Evolutionary conservation across 106 monocot genomes (phyloP).

Genomic region (Apostasia shenzhenica): DNA sequence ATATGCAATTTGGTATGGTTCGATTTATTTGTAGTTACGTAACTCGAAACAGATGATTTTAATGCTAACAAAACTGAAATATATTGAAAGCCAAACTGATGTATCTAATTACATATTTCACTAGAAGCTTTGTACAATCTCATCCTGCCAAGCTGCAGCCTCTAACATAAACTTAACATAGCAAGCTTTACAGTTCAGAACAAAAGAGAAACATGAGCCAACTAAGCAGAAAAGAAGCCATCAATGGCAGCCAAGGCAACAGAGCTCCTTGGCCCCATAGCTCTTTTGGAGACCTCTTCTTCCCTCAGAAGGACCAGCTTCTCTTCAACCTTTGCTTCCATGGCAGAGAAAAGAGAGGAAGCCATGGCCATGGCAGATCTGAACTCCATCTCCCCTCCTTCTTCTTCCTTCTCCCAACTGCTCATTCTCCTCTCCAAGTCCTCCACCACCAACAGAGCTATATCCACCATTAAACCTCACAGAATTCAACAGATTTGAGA

Average conservation of each 20-base stretch:
- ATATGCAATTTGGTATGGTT: too few relatives aligned
- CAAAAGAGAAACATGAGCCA: neutral
- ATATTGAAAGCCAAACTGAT: too few relatives aligned
- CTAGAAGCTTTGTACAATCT: too few relatives aligned
- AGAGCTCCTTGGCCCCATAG: constrained; percentile 11
- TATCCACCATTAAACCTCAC: constrained; percentile 26
- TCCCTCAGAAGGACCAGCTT: neutral
- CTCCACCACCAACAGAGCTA: constrained; percentile 44
- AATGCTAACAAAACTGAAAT: too few relatives aligned
- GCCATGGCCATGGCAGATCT: neutral
- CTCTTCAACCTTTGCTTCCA: constrained; percentile 5
- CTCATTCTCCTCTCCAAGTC: constrained; percentile 44
- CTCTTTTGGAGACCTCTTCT: neutral
- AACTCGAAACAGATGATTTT: too few relatives aligned
- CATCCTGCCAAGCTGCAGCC: too few relatives aligned
- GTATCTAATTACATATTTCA: too few relatives aligned
- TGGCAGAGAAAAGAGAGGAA: neutral
- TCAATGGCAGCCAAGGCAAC: constrained; percentile 21
- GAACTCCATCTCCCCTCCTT: neutral
- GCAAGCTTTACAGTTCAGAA: too few relatives aligned
- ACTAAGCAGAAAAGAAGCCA: constrained; percentile 44
- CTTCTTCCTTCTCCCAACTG: constrained; percentile 7
- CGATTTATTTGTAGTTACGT: too few relatives aligned
- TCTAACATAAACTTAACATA: too few relatives aligned
- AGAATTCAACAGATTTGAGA: neutral